Base-by-base conservation (phyloP, 2,329 filamentous ascomycete genomes). In the Stagonosporopsis vannaccii region DNA sequence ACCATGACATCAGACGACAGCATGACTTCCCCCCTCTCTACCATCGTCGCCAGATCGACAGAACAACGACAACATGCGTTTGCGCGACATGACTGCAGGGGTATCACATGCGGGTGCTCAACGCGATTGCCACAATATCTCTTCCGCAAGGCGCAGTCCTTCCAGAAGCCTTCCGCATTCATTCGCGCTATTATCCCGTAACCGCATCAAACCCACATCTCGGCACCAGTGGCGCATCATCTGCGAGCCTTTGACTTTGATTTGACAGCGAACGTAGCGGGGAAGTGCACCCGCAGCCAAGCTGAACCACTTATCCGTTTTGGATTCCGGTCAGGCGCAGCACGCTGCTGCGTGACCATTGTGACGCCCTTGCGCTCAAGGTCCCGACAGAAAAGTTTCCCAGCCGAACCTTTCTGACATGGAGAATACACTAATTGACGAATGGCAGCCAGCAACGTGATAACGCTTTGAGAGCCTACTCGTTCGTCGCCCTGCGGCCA, bases 101-200 rank as follows among this genome's bases (percentile, higher is more conserved):
- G 44, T 40, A 41, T 55, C 52, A 50, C 32, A 46, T 44, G 47
- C 32, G 47, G 42, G 30, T 35, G 17, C 20, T 43, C 19, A 19
- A 44, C 28, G 41, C 32, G 23, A 35, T 48, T 32, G 47, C 53
- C 52, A 50, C 47, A 47, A 33, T 20, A 37, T 23, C 23, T 13
- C 5, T 53, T 23, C 22, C 39, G 56, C 43, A 50, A 33, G 49
- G 46, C 49, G 44, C 52, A 53, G 45, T 56, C 30, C 56, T 62
- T 62, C 60, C 50, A 56, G 60, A 62, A 62, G 58, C 57, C 60
- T 62, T 52, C 60, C 60, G 33, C 19, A 48, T 54, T 23, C 49
- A 39, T 20, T 32, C 32, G n/a, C 46, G 15, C 35, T 23, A 40
- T 40, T 53, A 57, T 59, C 41, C 46, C 53, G 48, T 54, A 53